Evolutionary conservation across 139 green algal genomes (phyloP).

Genomic region (Chlamydomonas schloesseri): DNA sequence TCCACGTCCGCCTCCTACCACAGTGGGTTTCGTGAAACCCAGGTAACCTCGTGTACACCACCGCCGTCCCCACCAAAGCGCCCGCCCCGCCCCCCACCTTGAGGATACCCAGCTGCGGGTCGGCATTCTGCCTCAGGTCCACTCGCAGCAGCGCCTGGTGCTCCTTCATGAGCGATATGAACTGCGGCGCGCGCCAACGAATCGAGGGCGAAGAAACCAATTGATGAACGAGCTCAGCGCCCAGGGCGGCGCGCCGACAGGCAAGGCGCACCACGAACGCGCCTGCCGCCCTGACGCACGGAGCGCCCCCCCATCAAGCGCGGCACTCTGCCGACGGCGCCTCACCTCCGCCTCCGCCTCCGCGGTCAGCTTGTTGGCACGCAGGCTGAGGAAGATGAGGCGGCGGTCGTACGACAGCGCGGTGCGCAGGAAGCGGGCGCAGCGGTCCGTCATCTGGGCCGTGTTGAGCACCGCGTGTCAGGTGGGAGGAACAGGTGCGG

Average conservation of each 20-base stretch:
- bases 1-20: too few species aligned
- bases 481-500: too few species aligned
- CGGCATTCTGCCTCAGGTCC: conserved; percentile 51
- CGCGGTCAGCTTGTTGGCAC: conserved; percentile 41
- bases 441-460: conserved; percentile 48
- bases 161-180: conserved; percentile 31
- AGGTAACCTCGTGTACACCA: too few species aligned
- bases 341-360: background rate
- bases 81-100: background rate
- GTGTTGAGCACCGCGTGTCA: too few species aligned
- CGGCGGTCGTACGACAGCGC: conserved; percentile 55
- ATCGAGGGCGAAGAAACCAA: background rate
- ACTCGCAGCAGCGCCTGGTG: conserved; percentile 56
- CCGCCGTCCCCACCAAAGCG: too few species aligned
- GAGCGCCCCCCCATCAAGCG: too few species aligned
- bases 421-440: conserved; percentile 5
- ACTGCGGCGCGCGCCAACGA: background rate
- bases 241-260: too few species aligned
- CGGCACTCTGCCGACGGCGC: too few species aligned
- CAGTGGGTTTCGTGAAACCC: too few species aligned
- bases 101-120: conserved; percentile 29
- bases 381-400: conserved; percentile 53
- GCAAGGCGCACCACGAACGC: too few species aligned
- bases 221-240: too few species aligned
- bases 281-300: too few species aligned